Evolutionary conservation across 257 asterid genomes (phyloP).

Genomic region (Solanum dulcamara): DNA sequence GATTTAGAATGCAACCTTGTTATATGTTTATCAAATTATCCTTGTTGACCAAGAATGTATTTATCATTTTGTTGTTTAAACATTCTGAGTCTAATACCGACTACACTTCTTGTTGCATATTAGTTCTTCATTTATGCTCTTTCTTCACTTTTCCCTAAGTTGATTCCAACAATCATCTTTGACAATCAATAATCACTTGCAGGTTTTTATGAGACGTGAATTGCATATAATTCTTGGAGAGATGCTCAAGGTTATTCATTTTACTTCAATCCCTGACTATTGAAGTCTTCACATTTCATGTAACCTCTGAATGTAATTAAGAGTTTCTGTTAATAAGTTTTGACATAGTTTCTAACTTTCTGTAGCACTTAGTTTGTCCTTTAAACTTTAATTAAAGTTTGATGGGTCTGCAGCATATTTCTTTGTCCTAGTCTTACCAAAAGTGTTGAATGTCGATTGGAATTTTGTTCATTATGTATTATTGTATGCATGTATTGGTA

Average conservation of each 20-base stretch:
- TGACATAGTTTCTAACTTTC: not conserved
- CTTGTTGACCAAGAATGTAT: too few relatives aligned
- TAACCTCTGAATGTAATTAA: not conserved
- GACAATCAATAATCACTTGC: not conserved
- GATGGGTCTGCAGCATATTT: not conserved
- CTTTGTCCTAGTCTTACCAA: not conserved
- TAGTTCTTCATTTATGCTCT: not conserved
- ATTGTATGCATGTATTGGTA: not conserved
- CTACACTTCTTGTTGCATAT: not conserved
- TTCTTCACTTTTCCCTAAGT: not conserved
- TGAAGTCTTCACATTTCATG: conserved; percentile 16
- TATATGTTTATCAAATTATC: too few relatives aligned
- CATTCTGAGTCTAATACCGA: too few relatives aligned
- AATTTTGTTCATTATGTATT: not conserved
- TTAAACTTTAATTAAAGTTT: not conserved
- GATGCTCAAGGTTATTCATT: conserved; percentile 32
- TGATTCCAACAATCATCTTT: not conserved
- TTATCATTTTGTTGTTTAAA: too few relatives aligned
- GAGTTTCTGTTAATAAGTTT: not conserved
- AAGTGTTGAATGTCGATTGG: not conserved
- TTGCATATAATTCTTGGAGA: conserved; percentile 72
- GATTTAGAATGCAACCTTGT: too few relatives aligned
- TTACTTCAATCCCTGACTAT: conserved; percentile 63
- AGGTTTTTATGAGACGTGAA: conserved; percentile 78
- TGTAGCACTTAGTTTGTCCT: not conserved